These are phyloP conservation scores for Petunia axillaris DNA, from an alignment of 257 asterid genomes.

Conservation along the genomic window DNA sequence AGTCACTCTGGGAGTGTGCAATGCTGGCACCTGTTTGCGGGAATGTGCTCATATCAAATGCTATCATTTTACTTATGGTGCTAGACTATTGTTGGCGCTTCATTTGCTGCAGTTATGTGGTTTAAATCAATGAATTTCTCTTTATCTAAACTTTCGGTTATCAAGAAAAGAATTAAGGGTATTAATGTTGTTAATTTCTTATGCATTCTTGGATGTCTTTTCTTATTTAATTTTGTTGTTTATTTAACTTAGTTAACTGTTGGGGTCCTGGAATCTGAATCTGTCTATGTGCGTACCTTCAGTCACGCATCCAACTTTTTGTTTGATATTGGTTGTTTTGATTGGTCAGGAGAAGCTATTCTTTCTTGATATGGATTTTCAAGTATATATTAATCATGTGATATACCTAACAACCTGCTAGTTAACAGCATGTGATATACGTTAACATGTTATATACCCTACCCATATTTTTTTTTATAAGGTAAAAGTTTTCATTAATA, in stretches of 20 bases:
- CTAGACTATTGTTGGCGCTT: background rate
- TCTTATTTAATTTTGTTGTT: background rate
- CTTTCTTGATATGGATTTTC: conserved; percentile 11
- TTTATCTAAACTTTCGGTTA: background rate
- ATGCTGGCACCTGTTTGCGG: conserved; percentile 3
- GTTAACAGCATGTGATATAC: too few species aligned
- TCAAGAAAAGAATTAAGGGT: background rate
- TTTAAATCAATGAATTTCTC: background rate
- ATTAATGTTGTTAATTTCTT: background rate
- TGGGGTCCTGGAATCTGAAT: background rate
- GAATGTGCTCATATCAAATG: background rate
- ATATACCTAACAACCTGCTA: too few species aligned
- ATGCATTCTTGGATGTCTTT: background rate
- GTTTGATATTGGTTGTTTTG: background rate
- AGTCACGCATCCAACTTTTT: background rate
- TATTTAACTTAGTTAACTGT: background rate
- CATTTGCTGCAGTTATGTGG: background rate
- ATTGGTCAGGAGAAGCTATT: background rate
- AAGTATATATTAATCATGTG: conserved; percentile 6
- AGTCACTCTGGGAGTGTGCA: background rate
- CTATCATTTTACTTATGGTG: background rate
- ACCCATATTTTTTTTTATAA: too few species aligned
- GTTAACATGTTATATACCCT: too few species aligned
- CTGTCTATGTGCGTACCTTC: background rate
- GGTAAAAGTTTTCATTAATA: too few species aligned